Evolutionary conservation across 306 rosid species (phyloP).

Genomic region (Abrus precatorius): DNA sequence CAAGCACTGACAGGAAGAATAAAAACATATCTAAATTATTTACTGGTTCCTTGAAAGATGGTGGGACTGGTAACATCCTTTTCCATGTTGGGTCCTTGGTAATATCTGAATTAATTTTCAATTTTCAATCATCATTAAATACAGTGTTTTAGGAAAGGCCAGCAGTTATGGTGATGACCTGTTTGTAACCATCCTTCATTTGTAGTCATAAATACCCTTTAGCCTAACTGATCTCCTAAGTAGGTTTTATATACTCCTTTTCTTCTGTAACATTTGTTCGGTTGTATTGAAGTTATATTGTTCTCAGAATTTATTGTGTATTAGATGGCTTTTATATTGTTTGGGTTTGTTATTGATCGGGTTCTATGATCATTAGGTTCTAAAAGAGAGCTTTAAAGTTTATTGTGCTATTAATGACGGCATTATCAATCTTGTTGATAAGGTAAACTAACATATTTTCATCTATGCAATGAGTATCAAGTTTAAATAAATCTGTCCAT

Average conservation of each 20-base stretch:
- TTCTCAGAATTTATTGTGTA: background rate
- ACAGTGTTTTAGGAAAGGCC: background rate
- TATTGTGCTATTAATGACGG: conserved; percentile 84
- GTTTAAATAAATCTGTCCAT: background rate
- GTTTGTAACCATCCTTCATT: background rate
- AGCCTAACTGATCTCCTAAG: background rate
- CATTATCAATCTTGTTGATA: conserved; percentile 83
- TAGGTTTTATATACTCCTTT: background rate
- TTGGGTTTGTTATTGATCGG: conserved; percentile 9
- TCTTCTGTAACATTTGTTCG: background rate
- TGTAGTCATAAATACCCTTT: conserved; percentile 20
- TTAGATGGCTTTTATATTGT: background rate
- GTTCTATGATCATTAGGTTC: conserved; percentile 60
- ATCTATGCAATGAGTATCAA: background rate
- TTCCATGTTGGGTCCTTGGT: background rate
- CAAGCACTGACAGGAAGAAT: background rate
- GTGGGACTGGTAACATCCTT: background rate
- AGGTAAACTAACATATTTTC: conserved; percentile 56
- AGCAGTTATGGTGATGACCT: background rate
- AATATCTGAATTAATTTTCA: conserved; percentile 1
- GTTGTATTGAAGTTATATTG: background rate
- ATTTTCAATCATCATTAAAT: background rate
- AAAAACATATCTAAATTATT: background rate
- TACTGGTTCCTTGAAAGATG: conserved; percentile 26
- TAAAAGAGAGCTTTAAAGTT: conserved; percentile 85